Conservation (phyloP, 306 rosid species). For the Trifolium subterraneum region DNA sequence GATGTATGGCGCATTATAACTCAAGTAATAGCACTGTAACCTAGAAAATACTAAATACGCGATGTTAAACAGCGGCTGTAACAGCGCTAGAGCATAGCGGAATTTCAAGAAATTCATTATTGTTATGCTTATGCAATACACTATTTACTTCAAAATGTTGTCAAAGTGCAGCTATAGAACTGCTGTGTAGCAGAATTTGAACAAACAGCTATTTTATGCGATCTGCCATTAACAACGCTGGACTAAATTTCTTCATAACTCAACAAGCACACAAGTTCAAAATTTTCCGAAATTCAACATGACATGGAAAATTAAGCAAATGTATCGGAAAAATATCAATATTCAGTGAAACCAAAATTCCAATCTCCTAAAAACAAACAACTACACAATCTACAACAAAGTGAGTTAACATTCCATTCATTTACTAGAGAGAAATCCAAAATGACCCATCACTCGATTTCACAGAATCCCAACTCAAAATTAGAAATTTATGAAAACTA, state of each 20-base stretch:
- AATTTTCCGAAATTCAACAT: constrained; percentile 22
- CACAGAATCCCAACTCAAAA: constrained; percentile 36
- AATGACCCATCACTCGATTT: constrained; percentile 42
- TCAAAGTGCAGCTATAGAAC: not conserved
- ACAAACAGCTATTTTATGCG: not conserved
- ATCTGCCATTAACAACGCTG: not conserved
- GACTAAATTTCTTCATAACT: constrained; percentile 36
- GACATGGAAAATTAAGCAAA: constrained; percentile 13
- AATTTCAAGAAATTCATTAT: not conserved
- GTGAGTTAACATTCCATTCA: constrained; percentile 11
- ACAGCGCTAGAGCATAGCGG: too few species aligned
- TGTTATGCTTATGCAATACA: not conserved
- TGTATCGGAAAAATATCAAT: not conserved
- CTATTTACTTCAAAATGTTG: not conserved
- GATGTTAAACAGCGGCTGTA: not conserved
- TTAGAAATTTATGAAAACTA: constrained; percentile 38
- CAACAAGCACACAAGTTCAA: constrained; percentile 32
- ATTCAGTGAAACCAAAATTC: constrained; percentile 19
- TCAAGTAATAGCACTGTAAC: constrained; percentile 37
- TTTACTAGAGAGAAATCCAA: constrained; percentile 40
- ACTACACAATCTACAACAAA: constrained; percentile 32
- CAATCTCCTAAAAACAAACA: constrained; percentile 29
- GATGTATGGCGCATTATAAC: constrained; percentile 17
- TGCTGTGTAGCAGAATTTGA: not conserved
- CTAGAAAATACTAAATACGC: not conserved